Percentiles rank a stretch among this genome's conserved stretches.
Evolutionary conservation across 257 asterid genomes (phyloP).

Genomic region (Primulina tabacum): DNA sequence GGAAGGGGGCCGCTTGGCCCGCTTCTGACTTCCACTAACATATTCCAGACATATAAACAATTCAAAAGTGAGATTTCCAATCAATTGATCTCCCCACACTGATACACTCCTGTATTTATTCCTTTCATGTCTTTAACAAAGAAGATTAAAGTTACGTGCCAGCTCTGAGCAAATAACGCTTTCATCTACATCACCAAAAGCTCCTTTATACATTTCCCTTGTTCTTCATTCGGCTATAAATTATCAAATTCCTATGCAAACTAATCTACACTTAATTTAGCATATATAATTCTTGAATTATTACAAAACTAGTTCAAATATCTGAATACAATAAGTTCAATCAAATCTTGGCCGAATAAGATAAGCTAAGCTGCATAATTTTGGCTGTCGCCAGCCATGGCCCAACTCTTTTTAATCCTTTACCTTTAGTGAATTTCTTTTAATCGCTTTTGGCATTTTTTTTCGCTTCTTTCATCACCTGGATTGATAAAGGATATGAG

Average conservation of each 20-base stretch:
- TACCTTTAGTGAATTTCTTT: conserved; percentile 23
- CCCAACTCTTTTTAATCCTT: conserved; percentile 29
- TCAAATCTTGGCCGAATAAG: conserved; percentile 29
- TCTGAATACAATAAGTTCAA: conserved; percentile 40
- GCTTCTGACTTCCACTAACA: conserved; percentile 73
- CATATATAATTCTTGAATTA: conserved; percentile 48
- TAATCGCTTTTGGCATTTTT: conserved; percentile 19
- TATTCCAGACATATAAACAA: conserved; percentile 65
- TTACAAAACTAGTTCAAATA: conserved; percentile 35
- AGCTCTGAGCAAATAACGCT: conserved; percentile 41
- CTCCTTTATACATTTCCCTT: conserved; percentile 38
- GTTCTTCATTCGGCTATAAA: conserved; percentile 39
- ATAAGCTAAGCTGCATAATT: conserved; percentile 1
- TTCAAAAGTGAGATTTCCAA: conserved; percentile 57
- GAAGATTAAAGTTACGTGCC: conserved; percentile 41
- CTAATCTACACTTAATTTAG: conserved; percentile 5
- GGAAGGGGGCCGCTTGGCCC: conserved; percentile 37
- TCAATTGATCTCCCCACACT: conserved; percentile 57
- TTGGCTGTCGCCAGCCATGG: conserved; percentile 38
- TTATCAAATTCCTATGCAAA: conserved; percentile 20
- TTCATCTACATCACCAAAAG: conserved; percentile 39
- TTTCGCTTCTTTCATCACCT: conserved; percentile 21
- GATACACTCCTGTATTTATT: conserved; percentile 47
- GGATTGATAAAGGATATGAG: conserved; percentile 21
- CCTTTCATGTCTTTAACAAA: conserved; percentile 37